Percentiles rank a stretch among this genome's conserved stretches.
phyloP scores from a whole-genome alignment of 1,284 basidiomycete genomes.

The Ustilago loliicola region DNA sequence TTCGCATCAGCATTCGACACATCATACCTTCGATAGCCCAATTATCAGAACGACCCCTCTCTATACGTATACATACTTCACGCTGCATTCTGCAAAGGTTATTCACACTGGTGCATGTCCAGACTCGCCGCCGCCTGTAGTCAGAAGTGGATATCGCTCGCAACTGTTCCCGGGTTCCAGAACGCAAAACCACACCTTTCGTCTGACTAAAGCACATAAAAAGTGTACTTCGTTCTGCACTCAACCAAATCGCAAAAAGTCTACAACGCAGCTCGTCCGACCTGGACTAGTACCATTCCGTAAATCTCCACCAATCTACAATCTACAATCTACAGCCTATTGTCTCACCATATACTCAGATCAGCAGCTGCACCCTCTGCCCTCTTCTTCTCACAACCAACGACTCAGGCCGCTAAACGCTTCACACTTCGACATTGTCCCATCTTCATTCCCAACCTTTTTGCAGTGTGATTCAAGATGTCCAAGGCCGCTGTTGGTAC shows the following conservation, averaged over 20 bases:
- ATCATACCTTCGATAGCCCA: neutral
- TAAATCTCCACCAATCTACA: neutral
- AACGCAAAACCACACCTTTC: no score
- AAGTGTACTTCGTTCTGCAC: no score
- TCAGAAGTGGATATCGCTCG: no score
- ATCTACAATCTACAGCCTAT: neutral
- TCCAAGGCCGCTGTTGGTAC: conserved; percentile 78
- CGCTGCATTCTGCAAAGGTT: neutral
- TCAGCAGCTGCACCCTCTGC: conserved; percentile 17
- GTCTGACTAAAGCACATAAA: no score
- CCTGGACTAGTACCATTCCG: neutral
- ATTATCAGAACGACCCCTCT: neutral
- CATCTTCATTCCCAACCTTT: neutral
- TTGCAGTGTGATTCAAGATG: conserved; percentile 62
- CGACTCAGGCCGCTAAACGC: conserved; percentile 27
- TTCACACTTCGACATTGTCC: no score
- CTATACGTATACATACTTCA: no score
- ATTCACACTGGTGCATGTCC: neutral
- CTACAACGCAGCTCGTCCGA: no score
- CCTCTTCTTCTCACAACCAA: neutral
- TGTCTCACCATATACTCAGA: conserved; percentile 2
- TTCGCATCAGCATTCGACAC: neutral
- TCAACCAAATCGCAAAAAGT: no score
- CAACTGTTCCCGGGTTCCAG: no score
- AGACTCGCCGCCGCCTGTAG: no score